Evolutionary conservation across 2,329 filamentous ascomycete species (phyloP).

Genomic region (Penicillium sp.): DNA sequence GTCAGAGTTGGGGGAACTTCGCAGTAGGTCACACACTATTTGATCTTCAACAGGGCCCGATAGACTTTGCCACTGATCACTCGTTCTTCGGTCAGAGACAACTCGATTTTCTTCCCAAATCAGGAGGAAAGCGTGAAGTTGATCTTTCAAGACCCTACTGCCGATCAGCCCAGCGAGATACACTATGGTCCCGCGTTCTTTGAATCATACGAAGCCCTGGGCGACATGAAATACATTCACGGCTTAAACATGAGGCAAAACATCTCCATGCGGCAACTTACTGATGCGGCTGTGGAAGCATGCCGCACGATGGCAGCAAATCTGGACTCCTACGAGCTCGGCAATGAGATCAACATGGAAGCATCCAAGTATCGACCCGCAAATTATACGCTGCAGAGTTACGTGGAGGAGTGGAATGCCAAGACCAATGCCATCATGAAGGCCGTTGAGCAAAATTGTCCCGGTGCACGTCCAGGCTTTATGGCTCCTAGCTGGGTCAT

Average conservation of each 20-base stretch:
- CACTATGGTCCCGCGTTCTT: conserved; percentile 10
- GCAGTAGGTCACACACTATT: not conserved
- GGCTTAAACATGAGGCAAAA: conserved; percentile 12
- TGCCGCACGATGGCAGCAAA: conserved; percentile 7
- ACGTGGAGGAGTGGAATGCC: not conserved
- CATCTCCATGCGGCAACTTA: conserved; percentile 4
- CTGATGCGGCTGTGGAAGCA: conserved; percentile 2
- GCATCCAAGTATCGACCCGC: conserved; percentile 4
- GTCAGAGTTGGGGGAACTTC: not conserved
- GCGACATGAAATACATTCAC: conserved; percentile 1
- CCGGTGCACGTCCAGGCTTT: not conserved
- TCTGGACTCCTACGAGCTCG: conserved; percentile 9
- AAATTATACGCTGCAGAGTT: not conserved
- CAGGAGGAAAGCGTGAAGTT: not conserved
- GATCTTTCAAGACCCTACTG: conserved; percentile 8
- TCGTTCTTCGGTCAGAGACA: not conserved
- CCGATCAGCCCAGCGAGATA: conserved; percentile 8
- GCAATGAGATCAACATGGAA: conserved; percentile 10
- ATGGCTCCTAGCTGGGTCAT: not conserved
- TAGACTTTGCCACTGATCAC: not conserved
- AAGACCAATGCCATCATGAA: not conserved
- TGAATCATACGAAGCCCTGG: not conserved
- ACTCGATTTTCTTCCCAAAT: not conserved
- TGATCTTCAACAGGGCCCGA: not conserved
- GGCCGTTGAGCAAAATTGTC: not conserved